phyloP scores from a whole-genome alignment of 2,329 filamentous ascomycete genomes.

The Thermothelomyces thermophilus region DNA sequence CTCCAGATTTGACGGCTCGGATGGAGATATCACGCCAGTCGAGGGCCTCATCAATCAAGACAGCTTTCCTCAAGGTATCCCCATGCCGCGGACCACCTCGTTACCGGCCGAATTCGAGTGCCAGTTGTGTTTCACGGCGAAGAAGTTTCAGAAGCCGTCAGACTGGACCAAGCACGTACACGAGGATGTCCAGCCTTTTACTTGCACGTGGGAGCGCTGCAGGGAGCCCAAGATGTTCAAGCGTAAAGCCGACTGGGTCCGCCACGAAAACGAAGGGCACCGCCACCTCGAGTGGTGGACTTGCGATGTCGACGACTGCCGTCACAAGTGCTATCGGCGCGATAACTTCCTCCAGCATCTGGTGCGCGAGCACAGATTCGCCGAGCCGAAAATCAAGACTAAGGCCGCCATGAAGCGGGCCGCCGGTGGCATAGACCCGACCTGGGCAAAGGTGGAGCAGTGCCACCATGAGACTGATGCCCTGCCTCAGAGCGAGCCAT shows the following conservation, averaged over 20 bases:
- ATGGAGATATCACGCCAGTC: constrained; percentile 59
- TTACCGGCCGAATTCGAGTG: constrained; percentile 88
- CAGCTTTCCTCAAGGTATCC: constrained; percentile 74
- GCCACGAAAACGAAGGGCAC: constrained; percentile 88
- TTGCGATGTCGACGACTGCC: constrained; percentile 74
- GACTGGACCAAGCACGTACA: constrained; percentile 97
- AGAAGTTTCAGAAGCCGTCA: constrained; percentile 83
- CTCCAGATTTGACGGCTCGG: constrained; percentile 49
- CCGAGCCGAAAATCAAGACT: constrained; percentile 72
- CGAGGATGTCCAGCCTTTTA: constrained; percentile 88
- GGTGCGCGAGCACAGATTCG: constrained; percentile 81
- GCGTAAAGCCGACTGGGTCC: constrained; percentile 90
- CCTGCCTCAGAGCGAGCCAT: constrained; percentile 68
- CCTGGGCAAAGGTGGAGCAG: constrained; percentile 70
- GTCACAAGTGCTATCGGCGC: constrained; percentile 75
- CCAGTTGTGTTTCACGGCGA: constrained; percentile 75
- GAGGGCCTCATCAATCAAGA: constrained; percentile 66
- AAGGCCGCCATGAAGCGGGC: constrained; percentile 58
- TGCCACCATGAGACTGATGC: constrained; percentile 65
- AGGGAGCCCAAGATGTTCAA: constrained; percentile 87
- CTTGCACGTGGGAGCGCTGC: constrained; percentile 81
- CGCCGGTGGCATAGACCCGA: constrained; percentile 50
- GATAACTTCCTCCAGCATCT: constrained; percentile 93
- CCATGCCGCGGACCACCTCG: constrained; percentile 67
- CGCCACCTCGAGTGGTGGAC: constrained; percentile 87